A percentile compares a stretch with the other conserved stretches of the same genome.
Conservation (phyloP, 2,329 filamentous ascomycete species). For the Alternaria panax region DNA sequence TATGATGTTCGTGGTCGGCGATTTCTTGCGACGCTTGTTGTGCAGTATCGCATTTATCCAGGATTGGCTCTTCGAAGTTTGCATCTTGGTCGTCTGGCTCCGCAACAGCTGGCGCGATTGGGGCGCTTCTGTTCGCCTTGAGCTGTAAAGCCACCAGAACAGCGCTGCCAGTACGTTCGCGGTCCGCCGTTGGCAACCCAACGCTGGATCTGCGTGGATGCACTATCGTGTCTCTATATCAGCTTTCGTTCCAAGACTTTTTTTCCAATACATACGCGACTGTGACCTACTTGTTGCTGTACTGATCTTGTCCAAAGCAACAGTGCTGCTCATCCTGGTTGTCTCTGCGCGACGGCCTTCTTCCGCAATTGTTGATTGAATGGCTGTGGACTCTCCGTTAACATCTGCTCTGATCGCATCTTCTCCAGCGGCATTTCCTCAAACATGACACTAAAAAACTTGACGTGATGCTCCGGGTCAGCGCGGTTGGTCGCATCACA, state of each 20-base stretch:
- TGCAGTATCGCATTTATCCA: not conserved
- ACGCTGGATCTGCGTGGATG: slow-evolving; percentile 2
- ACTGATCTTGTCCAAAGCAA: not conserved
- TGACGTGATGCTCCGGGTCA: slow-evolving; percentile 4
- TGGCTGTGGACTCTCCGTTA: not conserved
- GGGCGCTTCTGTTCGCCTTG: slow-evolving; percentile 1
- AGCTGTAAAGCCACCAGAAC: slow-evolving; percentile 13
- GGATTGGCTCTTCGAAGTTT: not conserved
- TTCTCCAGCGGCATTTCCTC: not conserved
- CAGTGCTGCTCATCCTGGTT: not conserved
- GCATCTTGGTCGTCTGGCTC: not conserved
- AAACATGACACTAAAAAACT: slow-evolving; percentile 5
- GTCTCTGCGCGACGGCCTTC: not conserved
- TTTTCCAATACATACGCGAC: not conserved
- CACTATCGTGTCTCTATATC: slow-evolving; percentile 3
- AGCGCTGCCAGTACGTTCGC: slow-evolving; percentile 6
- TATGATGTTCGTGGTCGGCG: not conserved
- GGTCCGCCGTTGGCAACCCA: slow-evolving; percentile 1
- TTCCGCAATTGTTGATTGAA: not conserved
- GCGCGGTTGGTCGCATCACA: not conserved
- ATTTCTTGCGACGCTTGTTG: not conserved
- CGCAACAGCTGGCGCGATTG: not conserved
- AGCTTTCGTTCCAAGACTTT: not conserved
- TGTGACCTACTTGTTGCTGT: slow-evolving; percentile 6
- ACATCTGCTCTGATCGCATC: not conserved